Evolutionary conservation across 768 basidiomycete species (phyloP).

Genomic region (Amanita pseudoporphyria): DNA sequence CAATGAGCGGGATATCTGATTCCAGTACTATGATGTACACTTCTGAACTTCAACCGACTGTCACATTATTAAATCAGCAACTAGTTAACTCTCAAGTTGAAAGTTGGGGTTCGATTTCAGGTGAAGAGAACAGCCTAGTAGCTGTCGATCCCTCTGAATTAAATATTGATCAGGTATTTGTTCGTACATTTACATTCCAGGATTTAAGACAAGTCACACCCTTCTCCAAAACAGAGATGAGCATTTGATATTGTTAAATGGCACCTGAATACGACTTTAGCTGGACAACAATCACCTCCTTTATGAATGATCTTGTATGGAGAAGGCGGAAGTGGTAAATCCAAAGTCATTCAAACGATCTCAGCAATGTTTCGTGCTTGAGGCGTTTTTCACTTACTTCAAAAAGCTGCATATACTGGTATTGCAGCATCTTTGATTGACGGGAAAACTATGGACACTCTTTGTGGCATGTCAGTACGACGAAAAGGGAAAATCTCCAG

Average conservation of each 20-base stretch:
- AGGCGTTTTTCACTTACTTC: too few relatives aligned
- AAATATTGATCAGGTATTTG: background rate
- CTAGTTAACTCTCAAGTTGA: too few relatives aligned
- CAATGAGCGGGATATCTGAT: too few relatives aligned
- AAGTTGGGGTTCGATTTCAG: background rate
- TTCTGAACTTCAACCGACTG: too few relatives aligned
- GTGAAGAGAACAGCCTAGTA: background rate
- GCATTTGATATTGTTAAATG: conserved; percentile 23
- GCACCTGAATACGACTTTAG: conserved; percentile 19
- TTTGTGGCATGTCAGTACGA: background rate
- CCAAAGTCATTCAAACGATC: conserved; percentile 6
- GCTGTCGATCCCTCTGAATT: background rate
- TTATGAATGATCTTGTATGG: conserved; percentile 27
- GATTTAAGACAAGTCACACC: conserved; percentile 14
- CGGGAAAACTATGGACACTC: background rate
- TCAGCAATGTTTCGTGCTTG: background rate
- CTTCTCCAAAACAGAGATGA: conserved; percentile 12
- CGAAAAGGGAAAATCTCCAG: background rate
- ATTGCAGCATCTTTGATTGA: background rate
- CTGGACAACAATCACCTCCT: conserved; percentile 12
- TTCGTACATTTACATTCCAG: background rate
- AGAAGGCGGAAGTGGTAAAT: too few relatives aligned
- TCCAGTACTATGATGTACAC: too few relatives aligned
- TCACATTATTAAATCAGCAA: too few relatives aligned
- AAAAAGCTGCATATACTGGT: too few relatives aligned